Evolutionary conservation across 2,329 filamentous ascomycete genomes (phyloP).

Genomic region (Cladophialophora carrionii): DNA sequence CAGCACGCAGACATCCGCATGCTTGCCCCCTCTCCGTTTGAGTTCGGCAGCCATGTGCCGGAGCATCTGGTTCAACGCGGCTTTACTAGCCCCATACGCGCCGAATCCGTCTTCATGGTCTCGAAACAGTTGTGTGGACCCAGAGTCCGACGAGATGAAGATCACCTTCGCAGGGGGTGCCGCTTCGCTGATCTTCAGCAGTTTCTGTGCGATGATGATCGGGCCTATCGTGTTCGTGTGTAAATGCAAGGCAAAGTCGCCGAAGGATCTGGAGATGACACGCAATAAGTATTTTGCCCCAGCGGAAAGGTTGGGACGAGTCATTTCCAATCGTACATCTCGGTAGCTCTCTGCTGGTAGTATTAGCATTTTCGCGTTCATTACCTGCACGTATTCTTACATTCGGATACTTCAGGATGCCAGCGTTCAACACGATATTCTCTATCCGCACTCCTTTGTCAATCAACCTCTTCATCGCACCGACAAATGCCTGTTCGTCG

Average conservation of each 20-base stretch:
- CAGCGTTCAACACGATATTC: conserved; percentile 61
- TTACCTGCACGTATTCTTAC: conserved; percentile 44
- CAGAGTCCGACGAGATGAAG: conserved; percentile 63
- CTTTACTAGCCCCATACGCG: conserved; percentile 61
- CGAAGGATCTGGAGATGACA: conserved; percentile 50
- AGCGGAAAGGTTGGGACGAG: neutral
- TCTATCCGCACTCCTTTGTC: conserved; percentile 52
- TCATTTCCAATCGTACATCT: conserved; percentile 48
- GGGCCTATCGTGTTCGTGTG: conserved; percentile 63
- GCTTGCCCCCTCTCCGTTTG: conserved; percentile 52
- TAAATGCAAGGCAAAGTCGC: conserved; percentile 59
- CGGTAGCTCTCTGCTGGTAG: conserved; percentile 53
- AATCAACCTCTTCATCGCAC: conserved; percentile 46
- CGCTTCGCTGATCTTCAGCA: conserved; percentile 52
- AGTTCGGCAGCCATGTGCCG: conserved; percentile 61
- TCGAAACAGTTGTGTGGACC: conserved; percentile 56
- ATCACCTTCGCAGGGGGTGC: conserved; percentile 56
- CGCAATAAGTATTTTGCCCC: conserved; percentile 5
- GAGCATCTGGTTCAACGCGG: conserved; percentile 61
- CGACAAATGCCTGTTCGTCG: conserved; percentile 48
- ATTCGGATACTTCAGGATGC: conserved; percentile 60
- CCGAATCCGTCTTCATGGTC: conserved; percentile 63
- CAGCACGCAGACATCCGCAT: conserved; percentile 46
- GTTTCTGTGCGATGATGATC: conserved; percentile 59
- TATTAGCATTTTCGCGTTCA: conserved; percentile 13